These are phyloP conservation scores for Glycine soja DNA, from an alignment of 306 rosid species.

Conservation along the genomic window DNA sequence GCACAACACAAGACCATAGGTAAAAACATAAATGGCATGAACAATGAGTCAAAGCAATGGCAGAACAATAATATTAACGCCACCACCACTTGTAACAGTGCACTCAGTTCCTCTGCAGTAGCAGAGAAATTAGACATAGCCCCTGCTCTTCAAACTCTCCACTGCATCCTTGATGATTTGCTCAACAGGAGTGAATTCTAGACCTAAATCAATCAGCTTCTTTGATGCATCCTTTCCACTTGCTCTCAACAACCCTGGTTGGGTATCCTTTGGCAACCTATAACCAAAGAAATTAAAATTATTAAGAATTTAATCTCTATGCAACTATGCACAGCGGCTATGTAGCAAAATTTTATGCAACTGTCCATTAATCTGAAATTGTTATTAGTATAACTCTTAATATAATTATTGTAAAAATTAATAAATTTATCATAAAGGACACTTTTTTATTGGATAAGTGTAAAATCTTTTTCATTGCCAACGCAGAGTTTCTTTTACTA, in stretches of 20 bases:
- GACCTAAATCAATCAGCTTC: slow-evolving; percentile 78
- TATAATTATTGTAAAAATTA: too few species aligned
- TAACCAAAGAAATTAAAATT: neutral
- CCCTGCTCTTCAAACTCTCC: slow-evolving; percentile 69
- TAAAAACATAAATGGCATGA: neutral
- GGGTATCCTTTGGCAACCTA: slow-evolving; percentile 74
- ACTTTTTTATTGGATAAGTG: too few species aligned
- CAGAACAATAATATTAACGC: neutral
- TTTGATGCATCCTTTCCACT: slow-evolving; percentile 66
- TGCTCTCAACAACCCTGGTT: slow-evolving; percentile 72
- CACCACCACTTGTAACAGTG: slow-evolving; percentile 44
- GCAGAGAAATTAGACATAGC: slow-evolving; percentile 46
- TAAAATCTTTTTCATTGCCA: too few species aligned
- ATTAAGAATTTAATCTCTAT: neutral
- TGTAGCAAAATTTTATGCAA: too few species aligned
- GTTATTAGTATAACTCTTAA: too few species aligned
- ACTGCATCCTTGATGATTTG: slow-evolving; percentile 82
- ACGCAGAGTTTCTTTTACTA: too few species aligned
- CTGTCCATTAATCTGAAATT: too few species aligned
- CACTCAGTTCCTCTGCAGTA: neutral
- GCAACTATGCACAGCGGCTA: too few species aligned
- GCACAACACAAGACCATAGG: too few species aligned
- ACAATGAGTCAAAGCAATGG: neutral
- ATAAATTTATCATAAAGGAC: too few species aligned
- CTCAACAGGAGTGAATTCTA: slow-evolving; percentile 77